A percentile compares a stretch with the other conserved stretches of the same genome.
phyloP scores from a whole-genome alignment of 2,329 filamentous ascomycete species.

The Myrmaecium sp. region DNA sequence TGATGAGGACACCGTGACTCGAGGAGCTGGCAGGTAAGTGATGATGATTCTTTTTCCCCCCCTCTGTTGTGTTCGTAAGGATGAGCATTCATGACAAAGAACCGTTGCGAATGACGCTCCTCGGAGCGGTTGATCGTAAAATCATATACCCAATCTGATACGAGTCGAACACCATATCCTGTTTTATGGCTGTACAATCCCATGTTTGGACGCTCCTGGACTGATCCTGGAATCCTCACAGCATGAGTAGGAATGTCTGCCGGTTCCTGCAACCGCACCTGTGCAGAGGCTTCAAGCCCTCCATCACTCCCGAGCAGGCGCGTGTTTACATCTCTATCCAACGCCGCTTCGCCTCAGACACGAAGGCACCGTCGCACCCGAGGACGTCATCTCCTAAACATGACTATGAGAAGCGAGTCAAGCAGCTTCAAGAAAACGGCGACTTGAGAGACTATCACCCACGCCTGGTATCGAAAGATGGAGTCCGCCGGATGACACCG shows the following conservation, averaged over 20 bases:
- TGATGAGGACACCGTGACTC: too few relatives aligned
- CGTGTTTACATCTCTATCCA: slow-evolving; percentile 32
- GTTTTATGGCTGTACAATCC: slow-evolving; percentile 8
- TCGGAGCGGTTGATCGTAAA: slow-evolving; percentile 34
- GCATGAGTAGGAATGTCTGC: slow-evolving; percentile 31
- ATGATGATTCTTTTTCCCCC: too few relatives aligned
- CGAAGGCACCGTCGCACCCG: slow-evolving; percentile 4
- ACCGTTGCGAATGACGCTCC: slow-evolving; percentile 52
- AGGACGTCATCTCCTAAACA: slow-evolving; percentile 7
- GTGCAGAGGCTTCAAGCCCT: slow-evolving; percentile 22
- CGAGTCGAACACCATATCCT: slow-evolving; percentile 17
- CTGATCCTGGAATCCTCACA: slow-evolving; percentile 4
- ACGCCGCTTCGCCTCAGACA: slow-evolving; percentile 10
- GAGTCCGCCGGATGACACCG: slow-evolving; percentile 7
- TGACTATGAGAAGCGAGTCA: slow-evolving; percentile 33
- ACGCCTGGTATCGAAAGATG: slow-evolving; percentile 17
- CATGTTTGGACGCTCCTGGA: background rate
- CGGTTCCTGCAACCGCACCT: slow-evolving; percentile 41
- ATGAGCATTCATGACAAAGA: slow-evolving; percentile 28
- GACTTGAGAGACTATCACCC: slow-evolving; percentile 40
- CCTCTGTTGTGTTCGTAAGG: too few relatives aligned
- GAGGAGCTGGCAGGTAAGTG: too few relatives aligned
- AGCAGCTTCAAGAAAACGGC: slow-evolving; percentile 34
- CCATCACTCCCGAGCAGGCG: slow-evolving; percentile 26
- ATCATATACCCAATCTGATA: slow-evolving; percentile 30